Evolutionary conservation across 805 yeast species (phyloP).

Genomic region (Blastobotrys terrestris): DNA sequence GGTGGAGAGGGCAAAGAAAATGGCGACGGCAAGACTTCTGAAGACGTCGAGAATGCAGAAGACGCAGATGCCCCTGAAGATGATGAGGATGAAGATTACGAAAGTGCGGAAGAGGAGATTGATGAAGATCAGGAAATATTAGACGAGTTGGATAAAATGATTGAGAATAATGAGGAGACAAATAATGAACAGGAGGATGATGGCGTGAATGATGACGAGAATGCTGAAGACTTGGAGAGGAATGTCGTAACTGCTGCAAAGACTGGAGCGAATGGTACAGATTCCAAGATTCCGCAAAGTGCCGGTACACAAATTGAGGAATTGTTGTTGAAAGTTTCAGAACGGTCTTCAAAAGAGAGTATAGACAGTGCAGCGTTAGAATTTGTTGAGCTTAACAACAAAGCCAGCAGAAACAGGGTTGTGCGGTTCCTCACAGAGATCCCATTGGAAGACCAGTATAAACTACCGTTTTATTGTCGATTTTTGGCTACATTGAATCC

Average conservation of each 20-base stretch:
- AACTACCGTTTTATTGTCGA: constrained; percentile 47
- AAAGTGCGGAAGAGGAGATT: constrained; percentile 22
- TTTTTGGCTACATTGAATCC: constrained; percentile 58
- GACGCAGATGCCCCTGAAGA: background rate
- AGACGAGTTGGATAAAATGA: constrained; percentile 15
- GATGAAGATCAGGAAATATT: constrained; percentile 13
- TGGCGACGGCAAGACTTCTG: constrained; percentile 6
- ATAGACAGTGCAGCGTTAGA: constrained; percentile 31
- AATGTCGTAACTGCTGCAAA: too few species aligned
- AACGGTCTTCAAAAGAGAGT: constrained; percentile 19
- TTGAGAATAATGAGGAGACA: constrained; percentile 23
- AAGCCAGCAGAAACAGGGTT: constrained; percentile 62
- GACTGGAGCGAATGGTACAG: constrained; percentile 9
- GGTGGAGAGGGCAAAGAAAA: constrained; percentile 9
- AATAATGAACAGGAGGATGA: constrained; percentile 35
- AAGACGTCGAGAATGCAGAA: constrained; percentile 4
- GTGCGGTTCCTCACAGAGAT: constrained; percentile 46
- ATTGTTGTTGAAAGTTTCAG: constrained; percentile 14
- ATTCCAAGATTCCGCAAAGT: constrained; percentile 8
- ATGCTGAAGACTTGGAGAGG: background rate
- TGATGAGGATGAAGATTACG: constrained; percentile 11
- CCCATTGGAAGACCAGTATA: constrained; percentile 34
- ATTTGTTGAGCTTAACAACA: constrained; percentile 47
- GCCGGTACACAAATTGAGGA: background rate
- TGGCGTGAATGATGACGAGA: constrained; percentile 37